Evolutionary conservation across 2,329 filamentous ascomycete genomes (phyloP).

Genomic region (Nemania sp.): DNA sequence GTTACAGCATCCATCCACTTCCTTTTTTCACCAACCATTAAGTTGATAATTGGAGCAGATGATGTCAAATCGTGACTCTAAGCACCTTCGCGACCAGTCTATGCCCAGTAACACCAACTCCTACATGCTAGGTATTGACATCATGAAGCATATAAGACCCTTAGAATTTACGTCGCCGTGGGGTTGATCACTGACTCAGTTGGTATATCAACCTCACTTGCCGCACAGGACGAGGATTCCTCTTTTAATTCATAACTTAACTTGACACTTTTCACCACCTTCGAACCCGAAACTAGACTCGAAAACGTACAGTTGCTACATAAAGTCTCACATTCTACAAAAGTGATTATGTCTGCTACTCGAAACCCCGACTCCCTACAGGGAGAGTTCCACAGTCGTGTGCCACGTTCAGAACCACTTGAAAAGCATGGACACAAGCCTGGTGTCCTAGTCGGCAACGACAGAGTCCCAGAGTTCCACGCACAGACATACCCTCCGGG

Average conservation of each 20-base stretch:
- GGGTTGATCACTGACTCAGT: background rate
- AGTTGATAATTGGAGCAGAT: background rate
- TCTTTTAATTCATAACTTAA: background rate
- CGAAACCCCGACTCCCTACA: conserved; percentile 66
- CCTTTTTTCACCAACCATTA: background rate
- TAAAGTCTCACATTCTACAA: background rate
- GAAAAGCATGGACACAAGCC: conserved; percentile 70
- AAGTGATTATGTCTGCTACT: conserved; percentile 43
- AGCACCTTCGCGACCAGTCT: background rate
- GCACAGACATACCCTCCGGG: conserved; percentile 71
- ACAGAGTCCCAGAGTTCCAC: conserved; percentile 71
- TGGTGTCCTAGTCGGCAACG: conserved; percentile 70
- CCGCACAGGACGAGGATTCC: background rate
- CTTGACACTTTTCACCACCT: background rate
- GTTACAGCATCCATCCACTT: background rate
- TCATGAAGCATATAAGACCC: conserved; percentile 27
- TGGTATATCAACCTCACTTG: conserved; percentile 21
- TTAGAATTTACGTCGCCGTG: conserved; percentile 12
- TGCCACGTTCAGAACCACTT: conserved; percentile 64
- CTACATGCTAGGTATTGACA: conserved; percentile 31
- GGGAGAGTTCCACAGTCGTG: conserved; percentile 66
- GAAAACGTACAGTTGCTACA: background rate
- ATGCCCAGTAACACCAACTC: conserved; percentile 5
- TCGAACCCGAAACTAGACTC: background rate
- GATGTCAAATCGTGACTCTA: conserved; percentile 29